Conservation (phyloP, 345 rosid species). For the Pistacia integerrima region DNA sequence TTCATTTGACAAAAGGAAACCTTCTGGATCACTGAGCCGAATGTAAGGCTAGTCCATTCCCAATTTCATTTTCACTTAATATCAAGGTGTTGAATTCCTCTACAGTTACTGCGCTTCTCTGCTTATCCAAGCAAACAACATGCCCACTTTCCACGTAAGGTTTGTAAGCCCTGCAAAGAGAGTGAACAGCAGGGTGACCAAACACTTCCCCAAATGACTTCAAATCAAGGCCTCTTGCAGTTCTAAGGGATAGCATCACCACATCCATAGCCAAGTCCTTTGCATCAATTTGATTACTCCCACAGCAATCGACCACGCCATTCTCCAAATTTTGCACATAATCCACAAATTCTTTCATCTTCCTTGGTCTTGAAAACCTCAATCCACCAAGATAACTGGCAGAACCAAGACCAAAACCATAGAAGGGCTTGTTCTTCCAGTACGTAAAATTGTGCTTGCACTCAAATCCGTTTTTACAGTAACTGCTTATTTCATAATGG, state of each 20-base stretch:
- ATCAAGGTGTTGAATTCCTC: constrained; percentile 42
- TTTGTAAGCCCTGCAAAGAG: constrained; percentile 62
- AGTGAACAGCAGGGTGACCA: constrained; percentile 51
- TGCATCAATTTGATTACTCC: constrained; percentile 39
- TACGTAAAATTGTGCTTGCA: constrained; percentile 84
- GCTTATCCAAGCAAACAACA: constrained; percentile 63
- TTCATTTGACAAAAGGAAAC: constrained; percentile 86
- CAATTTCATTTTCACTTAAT: constrained; percentile 34
- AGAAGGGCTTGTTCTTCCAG: constrained; percentile 88
- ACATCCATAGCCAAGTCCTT: constrained; percentile 79
- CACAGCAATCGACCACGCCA: constrained; percentile 35
- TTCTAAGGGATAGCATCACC: constrained; percentile 87
- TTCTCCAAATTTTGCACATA: constrained; percentile 70
- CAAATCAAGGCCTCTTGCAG: constrained; percentile 75
- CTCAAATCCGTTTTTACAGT: constrained; percentile 58
- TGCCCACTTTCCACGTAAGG: constrained; percentile 75
- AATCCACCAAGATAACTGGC: constrained; percentile 80
- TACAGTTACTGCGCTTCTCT: constrained; percentile 43
- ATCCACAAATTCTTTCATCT: constrained; percentile 61
- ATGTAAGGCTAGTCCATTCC: constrained; percentile 52
- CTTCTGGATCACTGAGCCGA: constrained; percentile 85
- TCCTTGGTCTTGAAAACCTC: constrained; percentile 92
- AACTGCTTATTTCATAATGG: constrained; percentile 93
- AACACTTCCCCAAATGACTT: constrained; percentile 57
- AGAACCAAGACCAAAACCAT: constrained; percentile 89